Evolutionary conservation across 2,329 filamentous ascomycete genomes (phyloP), one percentile per base, ranked within the genome.

Genomic region (Aspergillus ustus): DNA sequence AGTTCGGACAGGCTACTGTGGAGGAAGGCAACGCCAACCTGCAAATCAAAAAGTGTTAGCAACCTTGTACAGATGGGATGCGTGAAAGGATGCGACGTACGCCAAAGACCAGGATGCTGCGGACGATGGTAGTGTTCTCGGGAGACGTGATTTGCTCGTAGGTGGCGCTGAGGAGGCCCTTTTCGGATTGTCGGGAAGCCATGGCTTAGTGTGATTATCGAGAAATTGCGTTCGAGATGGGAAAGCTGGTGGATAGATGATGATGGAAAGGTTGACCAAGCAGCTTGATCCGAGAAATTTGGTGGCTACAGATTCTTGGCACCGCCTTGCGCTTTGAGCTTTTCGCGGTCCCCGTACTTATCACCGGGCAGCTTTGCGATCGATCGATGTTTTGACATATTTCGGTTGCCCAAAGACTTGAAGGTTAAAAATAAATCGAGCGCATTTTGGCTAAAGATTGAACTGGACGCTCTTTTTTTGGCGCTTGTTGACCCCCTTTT

Each of bases 71-170:
- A 25, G 19, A 15, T n/a, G 7, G 15, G 43, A n/a, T n/a, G 15
- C 13, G n/a, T 15, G 5, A 7, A 34, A 44, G 3, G 49, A 49
- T 28, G 49, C 31, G 28, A 81, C 88, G 74, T 83, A 91, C 88
- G 59, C 87, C 88, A 72, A 91, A 91, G 69, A 90, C 75, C 66
- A 85, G 82, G 67, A 91, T 79, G 73, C 88, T 90, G 70, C 86
- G 84, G 63, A 91, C 88, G 60, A 91, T 84, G 60, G 87, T 84
- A 52, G 87, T 83, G 77, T 91, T 91, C 73, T 91, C 89, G 37
- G 88, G 77, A 29, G 85, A 84, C 59, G 87, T 90, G 71, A 91
- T 72, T 67, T 86, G 81, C 63, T 84, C 82, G 77, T 90, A 91
- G 67, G 85, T 82, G 60, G 81, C 81, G 69, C 80, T 80, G 66